phyloP scores from a whole-genome alignment of 768 basidiomycete genomes.

The Ramaria rubella region DNA sequence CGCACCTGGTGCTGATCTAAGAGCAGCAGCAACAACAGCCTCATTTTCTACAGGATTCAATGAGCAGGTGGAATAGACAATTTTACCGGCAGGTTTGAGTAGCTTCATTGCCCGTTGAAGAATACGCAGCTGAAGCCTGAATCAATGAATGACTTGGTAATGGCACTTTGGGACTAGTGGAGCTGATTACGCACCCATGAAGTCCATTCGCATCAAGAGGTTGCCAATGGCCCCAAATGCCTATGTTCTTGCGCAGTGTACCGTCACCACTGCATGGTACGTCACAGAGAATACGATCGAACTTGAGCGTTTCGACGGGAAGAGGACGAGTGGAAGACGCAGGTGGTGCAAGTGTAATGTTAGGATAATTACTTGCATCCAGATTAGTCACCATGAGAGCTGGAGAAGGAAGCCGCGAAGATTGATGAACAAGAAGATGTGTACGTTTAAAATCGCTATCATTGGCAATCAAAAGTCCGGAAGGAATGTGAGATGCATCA shows the following conservation, averaged over 20 bases:
- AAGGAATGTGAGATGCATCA: conserved; percentile 51
- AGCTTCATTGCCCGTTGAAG: conserved; percentile 89
- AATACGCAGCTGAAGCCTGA: conserved; percentile 86
- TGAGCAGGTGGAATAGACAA: conserved; percentile 98
- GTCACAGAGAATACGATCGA: conserved; percentile 92
- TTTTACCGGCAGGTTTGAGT: conserved; percentile 76
- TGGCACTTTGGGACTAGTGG: background rate
- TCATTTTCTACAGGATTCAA: conserved; percentile 97
- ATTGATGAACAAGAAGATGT: conserved; percentile 95
- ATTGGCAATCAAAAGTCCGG: conserved; percentile 89
- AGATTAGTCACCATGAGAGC: conserved; percentile 93
- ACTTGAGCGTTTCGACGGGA: conserved; percentile 51
- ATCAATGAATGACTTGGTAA: background rate
- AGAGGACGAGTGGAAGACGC: conserved; percentile 18
- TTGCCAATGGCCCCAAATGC: conserved; percentile 92
- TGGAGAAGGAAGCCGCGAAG: conserved; percentile 87
- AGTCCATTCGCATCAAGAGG: conserved; percentile 85
- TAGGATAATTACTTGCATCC: conserved; percentile 83
- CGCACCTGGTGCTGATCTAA: conserved; percentile 63
- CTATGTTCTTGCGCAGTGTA: conserved; percentile 88
- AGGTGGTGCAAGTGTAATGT: conserved; percentile 30
- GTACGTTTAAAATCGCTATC: conserved; percentile 92
- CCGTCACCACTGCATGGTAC: conserved; percentile 99
- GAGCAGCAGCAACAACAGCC: conserved; percentile 83
- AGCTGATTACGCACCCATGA: conserved; percentile 54